phyloP scores from a whole-genome alignment of 495 filamentous ascomycete species.

The Sphaerosporella brunnea region DNA sequence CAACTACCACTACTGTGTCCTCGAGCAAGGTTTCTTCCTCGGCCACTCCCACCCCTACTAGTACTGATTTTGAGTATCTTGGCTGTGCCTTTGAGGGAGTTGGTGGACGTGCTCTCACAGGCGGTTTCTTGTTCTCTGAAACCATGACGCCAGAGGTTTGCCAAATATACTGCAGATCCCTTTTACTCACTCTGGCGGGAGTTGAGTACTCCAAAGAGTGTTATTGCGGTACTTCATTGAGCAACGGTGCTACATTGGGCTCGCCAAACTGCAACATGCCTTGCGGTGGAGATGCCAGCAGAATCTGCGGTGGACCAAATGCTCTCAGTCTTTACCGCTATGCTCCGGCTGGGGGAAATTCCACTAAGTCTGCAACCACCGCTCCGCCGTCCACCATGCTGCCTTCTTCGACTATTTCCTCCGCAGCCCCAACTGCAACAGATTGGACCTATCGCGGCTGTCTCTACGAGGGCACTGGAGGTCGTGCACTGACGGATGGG shows the following conservation, averaged over 20 bases:
- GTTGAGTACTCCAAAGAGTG: conserved; percentile 57
- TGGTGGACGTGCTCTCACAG: conserved; percentile 34
- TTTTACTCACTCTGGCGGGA: conserved; percentile 38
- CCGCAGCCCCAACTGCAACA: not conserved
- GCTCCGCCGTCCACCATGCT: too few relatives aligned
- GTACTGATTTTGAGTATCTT: conserved; percentile 23
- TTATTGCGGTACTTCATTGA: conserved; percentile 41
- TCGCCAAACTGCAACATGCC: conserved; percentile 33
- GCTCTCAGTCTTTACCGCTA: conserved; percentile 39
- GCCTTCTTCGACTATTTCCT: too few relatives aligned
- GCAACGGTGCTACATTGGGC: conserved; percentile 15
- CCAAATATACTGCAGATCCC: conserved; percentile 29
- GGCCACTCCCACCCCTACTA: not conserved
- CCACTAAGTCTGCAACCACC: not conserved
- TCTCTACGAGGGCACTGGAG: conserved; percentile 36
- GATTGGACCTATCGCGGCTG: conserved; percentile 46
- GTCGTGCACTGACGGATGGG: conserved; percentile 40
- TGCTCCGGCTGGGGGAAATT: conserved; percentile 8
- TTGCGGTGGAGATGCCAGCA: conserved; percentile 38
- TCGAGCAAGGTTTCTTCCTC: not conserved
- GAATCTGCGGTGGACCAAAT: conserved; percentile 39
- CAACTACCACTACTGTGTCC: too few relatives aligned
- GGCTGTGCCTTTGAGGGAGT: conserved; percentile 42
- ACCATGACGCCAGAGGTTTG: conserved; percentile 31
- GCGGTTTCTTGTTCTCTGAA: conserved; percentile 15